These are phyloP conservation scores for Crithidia mellificae DNA, from an alignment of 208 protist genomes.

Conservation along the genomic window DNA sequence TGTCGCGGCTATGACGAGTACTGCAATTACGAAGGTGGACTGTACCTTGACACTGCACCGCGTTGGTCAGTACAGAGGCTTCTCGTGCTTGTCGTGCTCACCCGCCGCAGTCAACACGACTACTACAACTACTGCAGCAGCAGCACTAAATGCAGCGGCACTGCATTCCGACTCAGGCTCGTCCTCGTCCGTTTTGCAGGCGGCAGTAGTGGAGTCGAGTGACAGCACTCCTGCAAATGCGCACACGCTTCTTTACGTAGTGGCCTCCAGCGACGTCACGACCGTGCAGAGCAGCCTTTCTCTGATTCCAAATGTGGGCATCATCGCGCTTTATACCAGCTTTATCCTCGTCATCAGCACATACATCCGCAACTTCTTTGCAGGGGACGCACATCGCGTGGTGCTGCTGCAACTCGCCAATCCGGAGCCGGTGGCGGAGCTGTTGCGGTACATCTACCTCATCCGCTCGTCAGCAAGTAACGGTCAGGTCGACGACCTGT, in stretches of 20 bases:
- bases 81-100: constrained; percentile 16
- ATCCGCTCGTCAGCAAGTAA: constrained; percentile 48
- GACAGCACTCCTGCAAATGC: neutral
- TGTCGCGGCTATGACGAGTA: constrained; percentile 2
- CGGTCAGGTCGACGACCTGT: constrained; percentile 42
- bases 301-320: constrained; percentile 59
- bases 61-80: constrained; percentile 17
- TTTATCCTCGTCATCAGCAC: constrained; percentile 70
- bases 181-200: too few relatives aligned
- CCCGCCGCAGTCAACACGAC: neutral
- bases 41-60: constrained; percentile 27
- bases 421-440: constrained; percentile 51
- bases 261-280: constrained; percentile 46
- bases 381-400: constrained; percentile 53
- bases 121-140: neutral
- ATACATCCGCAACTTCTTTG: constrained; percentile 51
- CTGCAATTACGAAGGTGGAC: neutral
- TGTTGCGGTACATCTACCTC: constrained; percentile 64
- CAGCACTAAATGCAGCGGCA: neutral
- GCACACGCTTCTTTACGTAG: constrained; percentile 26
- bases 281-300: constrained; percentile 37
- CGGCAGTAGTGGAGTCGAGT: too few relatives aligned
- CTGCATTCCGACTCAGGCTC: neutral
- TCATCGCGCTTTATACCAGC: constrained; percentile 82
- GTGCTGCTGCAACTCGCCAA: constrained; percentile 58